These are phyloP conservation scores for Kwoniella heveanensis DNA, from an alignment of 768 basidiomycete genomes.

Conservation along the genomic window DNA sequence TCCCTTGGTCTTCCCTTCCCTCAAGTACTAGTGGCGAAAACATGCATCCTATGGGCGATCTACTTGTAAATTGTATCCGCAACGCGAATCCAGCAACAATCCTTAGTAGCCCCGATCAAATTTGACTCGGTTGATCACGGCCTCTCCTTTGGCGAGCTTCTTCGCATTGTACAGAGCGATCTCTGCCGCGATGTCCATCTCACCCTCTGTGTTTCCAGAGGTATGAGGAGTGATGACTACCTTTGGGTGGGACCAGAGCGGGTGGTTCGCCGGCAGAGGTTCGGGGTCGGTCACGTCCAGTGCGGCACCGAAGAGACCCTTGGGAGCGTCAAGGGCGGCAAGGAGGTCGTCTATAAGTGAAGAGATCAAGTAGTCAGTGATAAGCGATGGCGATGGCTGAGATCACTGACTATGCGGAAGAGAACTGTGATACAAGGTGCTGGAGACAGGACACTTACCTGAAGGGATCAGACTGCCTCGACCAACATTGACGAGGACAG, in stretches of 20 bases:
- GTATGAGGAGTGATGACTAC: slow-evolving; percentile 57
- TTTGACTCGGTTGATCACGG: slow-evolving; percentile 34
- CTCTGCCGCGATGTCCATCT: slow-evolving; percentile 46
- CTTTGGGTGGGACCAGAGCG: slow-evolving; percentile 55
- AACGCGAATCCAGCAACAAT: too few species aligned
- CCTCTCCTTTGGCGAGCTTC: slow-evolving; percentile 38
- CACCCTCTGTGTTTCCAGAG: slow-evolving; percentile 45
- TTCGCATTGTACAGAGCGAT: slow-evolving; percentile 48
- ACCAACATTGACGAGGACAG: slow-evolving; percentile 56
- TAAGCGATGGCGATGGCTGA: slow-evolving; percentile 3
- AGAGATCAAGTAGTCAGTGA: neutral
- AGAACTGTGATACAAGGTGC: too few species aligned
- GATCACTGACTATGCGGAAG: too few species aligned
- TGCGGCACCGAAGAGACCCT: slow-evolving; percentile 45
- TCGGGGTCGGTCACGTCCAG: slow-evolving; percentile 58
- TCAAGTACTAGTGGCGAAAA: too few species aligned
- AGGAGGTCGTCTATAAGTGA: slow-evolving; percentile 37
- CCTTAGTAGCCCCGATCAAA: slow-evolving; percentile 41
- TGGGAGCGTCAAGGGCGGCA: slow-evolving; percentile 29
- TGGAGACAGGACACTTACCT: slow-evolving; percentile 24
- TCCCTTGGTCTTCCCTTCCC: too few species aligned
- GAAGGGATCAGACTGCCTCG: slow-evolving; percentile 54
- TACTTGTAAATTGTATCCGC: too few species aligned
- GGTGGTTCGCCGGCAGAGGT: slow-evolving; percentile 53
- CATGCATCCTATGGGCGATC: too few species aligned